Percentiles rank a stretch among this genome's conserved stretches.
Evolutionary conservation across 2,329 filamentous ascomycete genomes (phyloP).

Genomic region (Orbilia oligospora): DNA sequence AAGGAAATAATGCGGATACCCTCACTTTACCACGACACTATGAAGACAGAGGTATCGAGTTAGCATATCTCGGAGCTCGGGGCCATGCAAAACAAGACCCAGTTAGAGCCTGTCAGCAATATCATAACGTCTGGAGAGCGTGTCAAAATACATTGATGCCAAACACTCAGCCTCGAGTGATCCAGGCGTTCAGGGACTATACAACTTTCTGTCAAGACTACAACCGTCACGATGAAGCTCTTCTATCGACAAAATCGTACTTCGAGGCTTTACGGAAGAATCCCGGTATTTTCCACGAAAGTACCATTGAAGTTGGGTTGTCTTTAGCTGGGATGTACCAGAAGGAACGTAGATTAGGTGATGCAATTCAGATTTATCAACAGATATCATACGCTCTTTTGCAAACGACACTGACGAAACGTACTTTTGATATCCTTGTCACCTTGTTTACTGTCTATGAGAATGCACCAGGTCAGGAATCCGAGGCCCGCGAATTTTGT

Average conservation of each 20-base stretch:
- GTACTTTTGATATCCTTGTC: slow-evolving; percentile 21
- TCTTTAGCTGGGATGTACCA: slow-evolving; percentile 39
- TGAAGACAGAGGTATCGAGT: slow-evolving; percentile 35
- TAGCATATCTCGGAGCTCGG: slow-evolving; percentile 28
- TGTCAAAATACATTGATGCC: slow-evolving; percentile 49
- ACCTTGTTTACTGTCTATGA: slow-evolving; percentile 44
- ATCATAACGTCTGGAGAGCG: slow-evolving; percentile 31
- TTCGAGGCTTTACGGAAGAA: slow-evolving; percentile 32
- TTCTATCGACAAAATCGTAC: slow-evolving; percentile 19
- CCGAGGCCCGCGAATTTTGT: slow-evolving; percentile 36
- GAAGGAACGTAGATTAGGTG: not conserved
- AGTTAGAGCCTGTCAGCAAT: slow-evolving; percentile 32
- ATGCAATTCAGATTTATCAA: slow-evolving; percentile 35
- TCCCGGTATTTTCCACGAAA: slow-evolving; percentile 34
- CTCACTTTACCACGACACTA: slow-evolving; percentile 34
- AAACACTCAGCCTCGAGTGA: slow-evolving; percentile 33
- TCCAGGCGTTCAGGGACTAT: slow-evolving; percentile 46
- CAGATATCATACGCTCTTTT: slow-evolving; percentile 26
- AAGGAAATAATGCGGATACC: not conserved
- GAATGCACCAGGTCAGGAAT: slow-evolving; percentile 7
- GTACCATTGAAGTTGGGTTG: slow-evolving; percentile 41
- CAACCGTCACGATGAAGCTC: slow-evolving; percentile 14
- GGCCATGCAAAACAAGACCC: slow-evolving; percentile 23
- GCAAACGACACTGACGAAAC: slow-evolving; percentile 13
- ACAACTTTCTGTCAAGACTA: slow-evolving; percentile 26